Conservation (phyloP, 2,329 filamentous ascomycete species). For the Raffaelea arxii region DNA sequence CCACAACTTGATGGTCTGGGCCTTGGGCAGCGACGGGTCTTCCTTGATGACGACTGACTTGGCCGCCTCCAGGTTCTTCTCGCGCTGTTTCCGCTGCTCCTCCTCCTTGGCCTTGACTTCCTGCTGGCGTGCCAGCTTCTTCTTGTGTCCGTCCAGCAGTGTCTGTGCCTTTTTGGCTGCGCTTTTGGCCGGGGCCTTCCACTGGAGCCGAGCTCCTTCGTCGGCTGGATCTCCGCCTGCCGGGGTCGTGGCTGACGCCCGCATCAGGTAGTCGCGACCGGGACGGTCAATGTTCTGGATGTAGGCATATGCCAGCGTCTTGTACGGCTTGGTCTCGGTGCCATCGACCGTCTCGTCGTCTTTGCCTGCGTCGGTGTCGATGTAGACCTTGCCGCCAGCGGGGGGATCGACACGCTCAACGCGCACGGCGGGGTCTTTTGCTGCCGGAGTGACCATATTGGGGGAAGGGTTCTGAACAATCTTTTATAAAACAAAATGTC, state of each 20-base stretch:
- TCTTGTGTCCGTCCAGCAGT: constrained; percentile 66
- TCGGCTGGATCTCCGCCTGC: constrained; percentile 54
- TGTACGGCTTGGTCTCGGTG: constrained; percentile 66
- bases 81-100: constrained; percentile 61
- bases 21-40: constrained; percentile 65
- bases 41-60: constrained; percentile 66
- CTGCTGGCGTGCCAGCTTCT: constrained; percentile 72
- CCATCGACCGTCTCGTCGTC: constrained; percentile 61
- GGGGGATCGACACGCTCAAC: constrained; percentile 22
- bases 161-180: constrained; percentile 77
- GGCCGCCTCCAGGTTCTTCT: constrained; percentile 65
- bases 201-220: constrained; percentile 53
- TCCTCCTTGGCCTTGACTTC: constrained; percentile 62
- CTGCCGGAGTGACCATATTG: constrained; percentile 8
- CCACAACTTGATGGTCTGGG: constrained; percentile 62
- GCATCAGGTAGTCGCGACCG: constrained; percentile 52
- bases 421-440: constrained; percentile 40
- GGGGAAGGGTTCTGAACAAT: no score
- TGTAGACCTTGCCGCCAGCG: constrained; percentile 48
- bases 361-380: constrained; percentile 70
- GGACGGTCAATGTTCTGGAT: constrained; percentile 54
- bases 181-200: constrained; percentile 76
- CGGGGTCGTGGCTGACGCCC: constrained; percentile 55
- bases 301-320: constrained; percentile 69
- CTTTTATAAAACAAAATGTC: background rate